A percentile compares a stretch with the other conserved stretches of the same genome.
These are phyloP conservation scores for Thuidium tamariscinum DNA, from an alignment of 225 moss, liverwort and hornwort species.

Conservation along the genomic window DNA sequence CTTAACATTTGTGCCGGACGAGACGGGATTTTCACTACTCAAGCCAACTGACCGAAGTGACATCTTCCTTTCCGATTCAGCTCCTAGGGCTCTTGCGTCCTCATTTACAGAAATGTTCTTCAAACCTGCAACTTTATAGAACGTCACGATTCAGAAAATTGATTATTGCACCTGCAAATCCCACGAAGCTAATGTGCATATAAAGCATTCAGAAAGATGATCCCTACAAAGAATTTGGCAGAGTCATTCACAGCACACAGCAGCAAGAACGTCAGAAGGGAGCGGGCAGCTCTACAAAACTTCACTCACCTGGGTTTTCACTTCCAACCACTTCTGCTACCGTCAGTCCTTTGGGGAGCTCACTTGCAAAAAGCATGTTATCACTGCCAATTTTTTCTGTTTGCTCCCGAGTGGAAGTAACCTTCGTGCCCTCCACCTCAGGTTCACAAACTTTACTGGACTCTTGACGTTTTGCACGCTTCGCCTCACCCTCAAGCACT, in stretches of 20 bases:
- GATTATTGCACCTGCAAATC: background rate
- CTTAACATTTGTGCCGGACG: background rate
- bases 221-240: background rate
- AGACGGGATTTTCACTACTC: conserved; percentile 11
- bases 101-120: conserved; percentile 4
- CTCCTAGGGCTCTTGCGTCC: background rate
- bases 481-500: background rate
- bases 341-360: background rate
- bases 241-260: background rate
- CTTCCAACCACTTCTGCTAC: conserved; percentile 1
- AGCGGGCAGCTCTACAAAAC: background rate
- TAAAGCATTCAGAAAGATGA: background rate
- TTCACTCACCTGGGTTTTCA: conserved; percentile 16
- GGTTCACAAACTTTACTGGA: background rate
- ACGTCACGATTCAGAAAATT: background rate
- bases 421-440: background rate
- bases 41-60: conserved; percentile 13
- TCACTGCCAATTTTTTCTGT: background rate
- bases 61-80: conserved; percentile 16
- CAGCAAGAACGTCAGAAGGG: background rate
- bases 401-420: conserved; percentile 1
- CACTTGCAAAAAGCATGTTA: background rate
- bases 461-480: conserved; percentile 34
- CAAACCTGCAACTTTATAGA: conserved; percentile 5
- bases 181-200: background rate